These are phyloP conservation scores for Aspergillus proliferans DNA, from an alignment of 2,329 filamentous ascomycete genomes.

Conservation along the genomic window DNA sequence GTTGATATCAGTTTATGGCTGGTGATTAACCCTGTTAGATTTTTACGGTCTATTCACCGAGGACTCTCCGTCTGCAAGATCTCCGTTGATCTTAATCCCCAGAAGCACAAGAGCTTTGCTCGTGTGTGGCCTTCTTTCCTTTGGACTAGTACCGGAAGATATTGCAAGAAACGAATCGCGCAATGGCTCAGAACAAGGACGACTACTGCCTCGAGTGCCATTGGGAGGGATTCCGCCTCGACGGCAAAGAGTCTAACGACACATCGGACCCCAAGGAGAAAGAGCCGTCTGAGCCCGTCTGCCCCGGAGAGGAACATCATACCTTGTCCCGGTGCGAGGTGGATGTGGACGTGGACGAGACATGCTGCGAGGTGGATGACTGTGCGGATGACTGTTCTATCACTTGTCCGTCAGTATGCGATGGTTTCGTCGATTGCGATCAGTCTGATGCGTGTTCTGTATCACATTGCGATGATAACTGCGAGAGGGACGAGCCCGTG, in stretches of 20 bases:
- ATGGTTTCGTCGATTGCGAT: slow-evolving; percentile 37
- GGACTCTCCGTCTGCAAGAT: too few species aligned
- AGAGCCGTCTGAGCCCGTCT: slow-evolving; percentile 23
- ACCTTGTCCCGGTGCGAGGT: slow-evolving; percentile 20
- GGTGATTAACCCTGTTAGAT: not conserved
- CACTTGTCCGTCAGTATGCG: slow-evolving; percentile 35
- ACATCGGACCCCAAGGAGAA: slow-evolving; percentile 11
- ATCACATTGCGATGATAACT: slow-evolving; percentile 15
- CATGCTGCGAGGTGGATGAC: slow-evolving; percentile 35
- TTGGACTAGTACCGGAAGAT: not conserved
- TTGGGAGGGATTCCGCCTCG: slow-evolving; percentile 35
- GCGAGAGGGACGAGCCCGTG: slow-evolving; percentile 23
- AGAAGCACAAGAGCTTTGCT: not conserved
- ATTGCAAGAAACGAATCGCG: not conserved
- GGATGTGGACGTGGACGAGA: slow-evolving; percentile 28
- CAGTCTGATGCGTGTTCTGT: slow-evolving; percentile 32
- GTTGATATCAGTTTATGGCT: too few species aligned
- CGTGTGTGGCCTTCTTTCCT: not conserved
- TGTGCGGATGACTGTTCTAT: slow-evolving; percentile 30
- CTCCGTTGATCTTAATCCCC: too few species aligned
- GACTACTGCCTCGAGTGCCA: slow-evolving; percentile 37
- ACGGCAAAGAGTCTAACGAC: slow-evolving; percentile 22
- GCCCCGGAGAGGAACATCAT: slow-evolving; percentile 23
- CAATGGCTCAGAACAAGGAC: not conserved
- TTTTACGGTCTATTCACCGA: not conserved